These are phyloP conservation scores for Penicillium sp. DNA, from an alignment of 2,329 filamentous ascomycete species.

Conservation along the genomic window DNA sequence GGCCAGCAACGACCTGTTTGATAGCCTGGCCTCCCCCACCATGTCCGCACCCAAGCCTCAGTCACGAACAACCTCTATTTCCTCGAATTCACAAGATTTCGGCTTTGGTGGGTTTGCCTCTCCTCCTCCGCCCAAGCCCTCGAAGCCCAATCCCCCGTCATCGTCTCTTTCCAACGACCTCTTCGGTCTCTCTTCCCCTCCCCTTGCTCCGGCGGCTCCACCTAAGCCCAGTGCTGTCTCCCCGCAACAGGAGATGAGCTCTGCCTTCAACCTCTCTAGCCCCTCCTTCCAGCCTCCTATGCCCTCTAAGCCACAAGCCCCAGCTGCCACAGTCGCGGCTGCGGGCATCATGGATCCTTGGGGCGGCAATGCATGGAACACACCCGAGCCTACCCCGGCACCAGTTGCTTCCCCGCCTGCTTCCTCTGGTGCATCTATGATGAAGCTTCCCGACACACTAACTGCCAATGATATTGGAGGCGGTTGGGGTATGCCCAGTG, in stretches of 20 bases:
- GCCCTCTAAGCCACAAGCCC: conserved; percentile 41
- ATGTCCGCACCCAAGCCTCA: conserved; percentile 47
- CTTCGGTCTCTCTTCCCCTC: conserved; percentile 68
- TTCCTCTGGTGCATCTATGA: conserved; percentile 35
- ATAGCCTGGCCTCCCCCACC: conserved; percentile 64
- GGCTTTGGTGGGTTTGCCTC: conserved; percentile 64
- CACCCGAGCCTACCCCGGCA: conserved; percentile 58
- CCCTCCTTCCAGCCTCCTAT: conserved; percentile 47
- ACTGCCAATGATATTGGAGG: conserved; percentile 65
- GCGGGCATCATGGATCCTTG: conserved; percentile 68
- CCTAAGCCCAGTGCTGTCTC: conserved; percentile 42
- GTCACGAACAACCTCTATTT: conserved; percentile 51
- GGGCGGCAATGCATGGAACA: conserved; percentile 83
- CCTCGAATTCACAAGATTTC: conserved; percentile 62
- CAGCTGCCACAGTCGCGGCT: conserved; percentile 47
- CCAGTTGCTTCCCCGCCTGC: conserved; percentile 36
- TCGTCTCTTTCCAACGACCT: conserved; percentile 69
- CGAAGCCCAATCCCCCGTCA: conserved; percentile 49
- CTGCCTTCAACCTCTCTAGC: conserved; percentile 79
- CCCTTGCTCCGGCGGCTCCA: conserved; percentile 45
- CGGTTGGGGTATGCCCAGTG: conserved; percentile 58
- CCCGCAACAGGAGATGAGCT: conserved; percentile 52
- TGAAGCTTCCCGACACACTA: conserved; percentile 48
- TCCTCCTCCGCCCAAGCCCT: conserved; percentile 38
- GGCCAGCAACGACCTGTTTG: conserved; percentile 78